Base-by-base conservation (phyloP, 768 basidiomycete species). In the Podaxis rugospora region DNA sequence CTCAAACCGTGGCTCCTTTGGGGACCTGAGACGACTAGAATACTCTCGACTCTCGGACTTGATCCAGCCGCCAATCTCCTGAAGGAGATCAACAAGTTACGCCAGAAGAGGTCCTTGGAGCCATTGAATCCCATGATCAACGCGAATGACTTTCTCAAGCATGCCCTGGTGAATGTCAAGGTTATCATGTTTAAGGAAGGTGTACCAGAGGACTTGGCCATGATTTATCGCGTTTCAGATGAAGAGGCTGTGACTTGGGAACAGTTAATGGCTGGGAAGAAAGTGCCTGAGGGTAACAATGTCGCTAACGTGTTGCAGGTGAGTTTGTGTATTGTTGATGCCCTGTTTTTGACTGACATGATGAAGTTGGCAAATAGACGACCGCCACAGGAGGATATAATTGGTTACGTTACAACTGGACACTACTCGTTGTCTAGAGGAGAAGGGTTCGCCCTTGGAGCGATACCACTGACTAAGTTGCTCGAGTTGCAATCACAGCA, bases 401-500 rank as follows among this genome's bases (percentile, higher is more conserved):
- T 96, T 55, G 95, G 96, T 0, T 92, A 90, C 67, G 80, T 94
- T 18, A 93, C 93, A 0, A 88, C 90, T 2, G 95, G 95, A 0
- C 87, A 86, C 62, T 89, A 83, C 69, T 95, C 95, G 1, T 79
- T 98, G 6, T 80, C 85, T 0, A 82, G 86, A 28, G 95, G 95
- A 0, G 75, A 82, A 61, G 94, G 92, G 0, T 84, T 85, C 66
- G 95, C 84, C 2, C 78, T 97, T 11, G 96, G 87, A 16, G 84
- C 87, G 0, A 73, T 98, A 16, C 76, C 91, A 2, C 68, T 95
- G 11, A 66, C 71, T 27, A 74, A 74, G 57, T 74, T 86, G 37
- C 65, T 88, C 25, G 78, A 82, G 37, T 70, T 89, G 18, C 71
- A 77, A 60, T 76, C 81, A 60, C 88, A 89, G 63, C 69, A 68